Base-by-base conservation (phyloP, 2,329 filamentous ascomycete species). In the Trichoderma semiorbis region DNA sequence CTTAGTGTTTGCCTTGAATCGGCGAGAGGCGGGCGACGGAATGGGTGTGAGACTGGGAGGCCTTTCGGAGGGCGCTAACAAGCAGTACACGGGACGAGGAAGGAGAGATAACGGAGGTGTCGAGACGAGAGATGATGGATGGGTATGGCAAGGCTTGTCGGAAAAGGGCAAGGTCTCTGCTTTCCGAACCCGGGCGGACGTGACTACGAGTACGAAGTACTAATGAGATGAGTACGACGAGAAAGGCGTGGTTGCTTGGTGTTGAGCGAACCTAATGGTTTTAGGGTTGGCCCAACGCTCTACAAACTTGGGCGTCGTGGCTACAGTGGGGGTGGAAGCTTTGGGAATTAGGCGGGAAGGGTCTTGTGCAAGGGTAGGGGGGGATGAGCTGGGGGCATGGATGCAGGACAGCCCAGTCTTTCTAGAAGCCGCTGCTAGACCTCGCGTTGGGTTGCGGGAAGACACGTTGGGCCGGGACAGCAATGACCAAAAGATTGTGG, bases 401-500 rank as follows among this genome's bases (percentile, higher is more conserved):
- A 47, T 69, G 66, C 66, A 69, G 70, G 70, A 69, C 65, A 72
- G 50, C 70, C 70, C 66, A 60, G 57, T 36, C 63, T 67, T 72
- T 72, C 70, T 72, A 72, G 70, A 72, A 72, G 70, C 21, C 21
- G 50, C 60, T 62, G 67, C 67, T 39, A 36, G 68, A 70, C 68
- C 34, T 43, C 58, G 43, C 70, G 70, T 72, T 72, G 70, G 70
- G 66, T 70, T 63, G 50, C 39, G 58, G 69, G 30, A 58, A 71
- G 50, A 58, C 32, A 69, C 70, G 70, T 72, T 72, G 70, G 70
- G 70, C 70, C 26, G 70, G 70, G 70, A 72, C 66, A 43, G 55
- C 55, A 43, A 50, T 50, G 64, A 57, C 70, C 47, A 72, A 60
- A 24, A 57, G 28, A 21, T 18, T 57, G 66, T 72, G 65, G 66